Percentiles rank a stretch among this genome's conserved stretches.
phyloP scores from a whole-genome alignment of 2,329 filamentous ascomycete genomes.

The Endoconidiophora polonica region DNA sequence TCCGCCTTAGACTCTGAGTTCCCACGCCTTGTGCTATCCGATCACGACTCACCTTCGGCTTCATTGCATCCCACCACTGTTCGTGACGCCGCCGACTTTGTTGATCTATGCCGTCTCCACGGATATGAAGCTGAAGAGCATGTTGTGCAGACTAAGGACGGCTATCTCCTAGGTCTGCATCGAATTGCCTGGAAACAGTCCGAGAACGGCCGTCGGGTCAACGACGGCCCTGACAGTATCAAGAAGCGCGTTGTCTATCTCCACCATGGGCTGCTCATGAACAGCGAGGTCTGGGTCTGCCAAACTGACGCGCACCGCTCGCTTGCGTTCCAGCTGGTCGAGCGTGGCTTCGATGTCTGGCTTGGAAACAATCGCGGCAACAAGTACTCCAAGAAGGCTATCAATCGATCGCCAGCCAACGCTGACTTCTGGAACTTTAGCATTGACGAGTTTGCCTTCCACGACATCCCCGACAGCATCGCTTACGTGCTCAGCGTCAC shows the following conservation, averaged over 20 bases:
- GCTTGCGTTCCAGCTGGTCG: conserved; percentile 75
- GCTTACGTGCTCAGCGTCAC: conserved; percentile 79
- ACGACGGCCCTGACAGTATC: conserved; percentile 48
- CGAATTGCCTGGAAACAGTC: conserved; percentile 68
- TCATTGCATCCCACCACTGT: conserved; percentile 50
- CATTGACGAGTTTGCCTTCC: conserved; percentile 94
- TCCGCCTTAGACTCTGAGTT: conserved; percentile 27
- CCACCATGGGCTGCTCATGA: conserved; percentile 95
- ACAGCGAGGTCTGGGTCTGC: conserved; percentile 96
- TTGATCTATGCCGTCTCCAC: conserved; percentile 79
- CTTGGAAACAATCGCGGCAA: conserved; percentile 95
- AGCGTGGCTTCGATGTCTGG: conserved; percentile 92
- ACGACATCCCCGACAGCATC: conserved; percentile 93
- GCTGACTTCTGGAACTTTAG: conserved; percentile 90
- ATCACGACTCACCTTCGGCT: conserved; percentile 29
- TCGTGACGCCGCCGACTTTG: conserved; percentile 76
- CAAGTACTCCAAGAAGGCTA: conserved; percentile 96
- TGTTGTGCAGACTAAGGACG: conserved; percentile 84
- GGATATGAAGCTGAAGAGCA: conserved; percentile 94
- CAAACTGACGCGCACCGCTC: conserved; percentile 73
- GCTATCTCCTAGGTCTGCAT: conserved; percentile 81
- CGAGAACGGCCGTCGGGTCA: conserved; percentile 65
- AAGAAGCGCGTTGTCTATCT: conserved; percentile 82
- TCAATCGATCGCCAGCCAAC: conserved; percentile 56
- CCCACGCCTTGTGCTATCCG: background rate